Percentiles rank a stretch among this genome's conserved stretches.
Evolutionary conservation across 371 early-diverging fungal genomes (phyloP).

Genomic region (Gilbertella persicaria): DNA sequence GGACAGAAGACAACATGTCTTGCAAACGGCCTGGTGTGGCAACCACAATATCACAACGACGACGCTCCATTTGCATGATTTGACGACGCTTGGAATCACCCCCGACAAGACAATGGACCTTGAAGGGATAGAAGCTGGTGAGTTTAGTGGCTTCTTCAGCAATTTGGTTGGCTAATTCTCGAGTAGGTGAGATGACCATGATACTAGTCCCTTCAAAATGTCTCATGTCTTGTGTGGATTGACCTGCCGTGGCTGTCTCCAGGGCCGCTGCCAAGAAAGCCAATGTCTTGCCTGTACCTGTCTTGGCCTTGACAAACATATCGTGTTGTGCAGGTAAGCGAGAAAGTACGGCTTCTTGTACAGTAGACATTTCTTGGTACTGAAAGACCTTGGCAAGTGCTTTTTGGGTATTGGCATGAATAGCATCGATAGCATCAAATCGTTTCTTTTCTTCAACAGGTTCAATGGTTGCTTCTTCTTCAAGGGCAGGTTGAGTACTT

Average conservation of each 20-base stretch:
- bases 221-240: slow-evolving; percentile 27
- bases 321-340: slow-evolving; percentile 75
- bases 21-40: slow-evolving; percentile 95
- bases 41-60: slow-evolving; percentile 86
- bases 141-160: slow-evolving; percentile 81
- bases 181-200: slow-evolving; percentile 93
- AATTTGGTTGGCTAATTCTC: slow-evolving; percentile 97
- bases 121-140: slow-evolving; percentile 57
- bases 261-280: slow-evolving; percentile 93
- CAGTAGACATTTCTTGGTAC: slow-evolving; percentile 78
- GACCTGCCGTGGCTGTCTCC: slow-evolving; percentile 59
- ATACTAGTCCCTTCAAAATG: slow-evolving; percentile 68
- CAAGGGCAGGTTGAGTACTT: slow-evolving; percentile 4
- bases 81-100: slow-evolving; percentile 79
- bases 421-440: slow-evolving; percentile 54
- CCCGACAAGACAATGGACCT: slow-evolving; percentile 87
- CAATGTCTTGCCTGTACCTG: slow-evolving; percentile 98
- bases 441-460: slow-evolving; percentile 29
- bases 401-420: slow-evolving; percentile 59
- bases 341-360: slow-evolving; percentile 80
- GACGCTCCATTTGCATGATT: slow-evolving; percentile 56
- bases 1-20: slow-evolving; percentile 78
- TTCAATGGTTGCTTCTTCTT: slow-evolving; percentile 4
- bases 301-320: slow-evolving; percentile 92
- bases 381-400: slow-evolving; percentile 70